These are phyloP conservation scores for Metschnikowia hibisci DNA, from an alignment of 805 yeast genomes.

Conservation along the genomic window DNA sequence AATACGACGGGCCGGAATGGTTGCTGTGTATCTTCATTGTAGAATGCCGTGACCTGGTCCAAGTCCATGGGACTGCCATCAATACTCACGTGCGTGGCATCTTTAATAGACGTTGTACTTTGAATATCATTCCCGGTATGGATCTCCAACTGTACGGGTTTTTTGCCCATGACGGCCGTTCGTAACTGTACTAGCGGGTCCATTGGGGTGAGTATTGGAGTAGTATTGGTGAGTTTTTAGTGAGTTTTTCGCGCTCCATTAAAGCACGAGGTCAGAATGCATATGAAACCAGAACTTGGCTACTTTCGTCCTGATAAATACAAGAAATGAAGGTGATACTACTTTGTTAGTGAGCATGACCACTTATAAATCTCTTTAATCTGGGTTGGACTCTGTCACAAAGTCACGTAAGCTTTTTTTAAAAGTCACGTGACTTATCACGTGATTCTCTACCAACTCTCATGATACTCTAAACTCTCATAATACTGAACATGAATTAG, in stretches of 20 bases:
- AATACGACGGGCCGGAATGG: slow-evolving; percentile 61
- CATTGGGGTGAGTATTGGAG: slow-evolving; percentile 8
- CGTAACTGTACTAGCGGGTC: slow-evolving; percentile 27
- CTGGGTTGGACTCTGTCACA: too few species aligned
- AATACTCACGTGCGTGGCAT: slow-evolving; percentile 34
- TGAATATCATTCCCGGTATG: slow-evolving; percentile 5
- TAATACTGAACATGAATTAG: too few species aligned
- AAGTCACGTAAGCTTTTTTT: too few species aligned
- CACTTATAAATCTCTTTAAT: too few species aligned
- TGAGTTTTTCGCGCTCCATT: slow-evolving; percentile 3
- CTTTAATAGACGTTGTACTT: slow-evolving; percentile 23
- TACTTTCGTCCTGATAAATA: too few species aligned
- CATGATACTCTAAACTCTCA: too few species aligned
- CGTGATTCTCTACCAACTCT: too few species aligned
- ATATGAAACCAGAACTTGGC: not conserved
- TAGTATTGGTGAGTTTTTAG: too few species aligned
- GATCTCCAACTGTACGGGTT: slow-evolving; percentile 22
- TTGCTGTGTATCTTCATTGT: slow-evolving; percentile 46
- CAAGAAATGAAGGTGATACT: too few species aligned
- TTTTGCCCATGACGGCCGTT: slow-evolving; percentile 22
- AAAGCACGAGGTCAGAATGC: not conserved
- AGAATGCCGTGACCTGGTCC: slow-evolving; percentile 51
- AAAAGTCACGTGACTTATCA: too few species aligned
- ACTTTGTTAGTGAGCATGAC: too few species aligned
- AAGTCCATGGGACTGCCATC: slow-evolving; percentile 31